Conservation (phyloP, 176 grass and related monocot genomes). For the Juncus inflexus region DNA sequence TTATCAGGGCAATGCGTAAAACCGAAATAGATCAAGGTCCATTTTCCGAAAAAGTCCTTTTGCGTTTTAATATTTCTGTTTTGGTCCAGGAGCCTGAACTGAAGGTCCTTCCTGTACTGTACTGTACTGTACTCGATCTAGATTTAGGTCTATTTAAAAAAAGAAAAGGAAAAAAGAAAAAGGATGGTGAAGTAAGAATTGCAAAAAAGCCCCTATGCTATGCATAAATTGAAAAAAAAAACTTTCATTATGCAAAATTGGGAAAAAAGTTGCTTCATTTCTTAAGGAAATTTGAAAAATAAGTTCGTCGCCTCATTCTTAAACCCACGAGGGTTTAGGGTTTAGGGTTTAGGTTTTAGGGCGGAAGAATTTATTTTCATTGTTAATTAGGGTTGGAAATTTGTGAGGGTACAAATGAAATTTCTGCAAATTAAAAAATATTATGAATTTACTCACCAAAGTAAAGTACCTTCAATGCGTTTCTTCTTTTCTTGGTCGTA, state of each 20-base stretch:
- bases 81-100: slow-evolving; percentile 62
- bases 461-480: slow-evolving; percentile 88
- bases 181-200: slow-evolving; percentile 2
- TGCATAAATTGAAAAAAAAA: no score
- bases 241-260: no score
- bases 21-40: slow-evolving; percentile 66
- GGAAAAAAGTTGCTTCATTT: no score
- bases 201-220: neutral
- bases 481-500: slow-evolving; percentile 75
- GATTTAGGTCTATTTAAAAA: slow-evolving; percentile 43
- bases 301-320: neutral
- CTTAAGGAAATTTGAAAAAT: no score
- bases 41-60: slow-evolving; percentile 73
- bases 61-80: slow-evolving; percentile 45
- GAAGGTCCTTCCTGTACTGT: slow-evolving; percentile 47
- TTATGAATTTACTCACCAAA: slow-evolving; percentile 54
- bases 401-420: neutral
- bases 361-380: no score
- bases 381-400: no score
- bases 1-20: slow-evolving; percentile 77
- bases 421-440: slow-evolving; percentile 8
- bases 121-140: slow-evolving; percentile 45
- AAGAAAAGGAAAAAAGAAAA: neutral
- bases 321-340: neutral
- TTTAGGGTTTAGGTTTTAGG: neutral